Evolutionary conservation across 768 basidiomycete genomes (phyloP), one percentile per base, ranked within the genome.

Genomic region (Suillus clintonianus): DNA sequence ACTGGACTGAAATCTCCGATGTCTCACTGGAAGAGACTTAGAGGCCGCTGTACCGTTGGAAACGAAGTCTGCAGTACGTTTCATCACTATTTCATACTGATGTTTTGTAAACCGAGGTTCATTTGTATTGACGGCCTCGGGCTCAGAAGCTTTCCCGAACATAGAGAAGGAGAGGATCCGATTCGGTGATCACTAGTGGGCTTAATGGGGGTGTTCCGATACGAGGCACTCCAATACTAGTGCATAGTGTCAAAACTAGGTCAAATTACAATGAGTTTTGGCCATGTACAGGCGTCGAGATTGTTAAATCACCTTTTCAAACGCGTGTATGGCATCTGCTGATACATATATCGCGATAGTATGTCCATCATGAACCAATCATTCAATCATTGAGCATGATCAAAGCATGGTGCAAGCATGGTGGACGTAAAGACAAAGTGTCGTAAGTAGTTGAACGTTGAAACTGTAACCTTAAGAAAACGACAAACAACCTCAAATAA

Each of bases 401-500:
- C 27, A 27, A 27, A 27, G 27, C 27, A 27, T 27, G 27, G 27
- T 27, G 27, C 27, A 27, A 27, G 27, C 27, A 27, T 27, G 27
- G 27, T 27, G 27, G 27, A 27, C 27, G 27, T 27, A 27, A 27
- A 27, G 27, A 27, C 27, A 2, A 27, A 27, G 27, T 27, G 27
- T 27, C 27, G 27, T 27, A 27, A 27, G 27, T 27, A n/a, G n/a
- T n/a, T n/a, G n/a, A n/a, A n/a, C n/a, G n/a, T n/a, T n/a, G n/a
- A n/a, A n/a, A n/a, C n/a, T n/a, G n/a, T n/a, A 27, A 27, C 27
- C 27, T 27, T 27, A 27, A 27, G 27, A 22, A 22, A 37, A 24
- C 6, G 8, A 56, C 54, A 56, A 57, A 57, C 11, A 57, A 57
- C 56, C 41, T 41, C 39, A 57, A 57, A 57, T 30, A 53, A 19